Conservation (phyloP, 805 yeast species). For the Pichia kluyveri region DNA sequence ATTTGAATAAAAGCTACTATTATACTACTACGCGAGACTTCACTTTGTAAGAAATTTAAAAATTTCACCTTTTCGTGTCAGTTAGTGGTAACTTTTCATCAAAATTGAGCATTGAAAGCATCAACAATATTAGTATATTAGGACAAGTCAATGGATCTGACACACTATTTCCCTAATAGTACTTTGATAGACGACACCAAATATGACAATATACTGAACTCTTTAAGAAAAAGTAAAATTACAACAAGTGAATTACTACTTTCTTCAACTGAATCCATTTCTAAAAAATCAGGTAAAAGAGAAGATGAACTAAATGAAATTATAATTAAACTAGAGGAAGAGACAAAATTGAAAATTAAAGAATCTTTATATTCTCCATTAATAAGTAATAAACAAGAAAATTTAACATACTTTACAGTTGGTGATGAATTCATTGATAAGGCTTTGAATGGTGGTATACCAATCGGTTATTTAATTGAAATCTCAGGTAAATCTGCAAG, state of each 20-base stretch:
- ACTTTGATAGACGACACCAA: conserved; percentile 21
- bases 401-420: conserved; percentile 31
- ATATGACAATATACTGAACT: conserved; percentile 18
- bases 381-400: not conserved
- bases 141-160: conserved; percentile 5
- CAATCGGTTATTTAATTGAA: conserved; percentile 53
- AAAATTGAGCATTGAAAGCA: too few species aligned
- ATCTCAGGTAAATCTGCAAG: conserved; percentile 76
- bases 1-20: too few species aligned
- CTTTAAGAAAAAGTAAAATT: conserved; percentile 23
- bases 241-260: conserved; percentile 34
- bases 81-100: too few species aligned
- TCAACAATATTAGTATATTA: too few species aligned
- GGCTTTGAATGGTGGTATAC: conserved; percentile 43
- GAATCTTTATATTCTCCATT: not conserved
- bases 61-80: too few species aligned
- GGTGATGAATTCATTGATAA: conserved; percentile 45
- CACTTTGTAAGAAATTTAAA: too few species aligned
- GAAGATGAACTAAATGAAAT: conserved; percentile 22
- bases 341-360: conserved; percentile 1
- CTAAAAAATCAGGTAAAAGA: conserved; percentile 27
- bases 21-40: too few species aligned
- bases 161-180: not conserved
- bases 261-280: conserved; percentile 26
- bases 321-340: conserved; percentile 9